Evolutionary conservation across 306 rosid species (phyloP), one percentile per base, ranked within the genome.

Genomic region (Castanea sativa): DNA sequence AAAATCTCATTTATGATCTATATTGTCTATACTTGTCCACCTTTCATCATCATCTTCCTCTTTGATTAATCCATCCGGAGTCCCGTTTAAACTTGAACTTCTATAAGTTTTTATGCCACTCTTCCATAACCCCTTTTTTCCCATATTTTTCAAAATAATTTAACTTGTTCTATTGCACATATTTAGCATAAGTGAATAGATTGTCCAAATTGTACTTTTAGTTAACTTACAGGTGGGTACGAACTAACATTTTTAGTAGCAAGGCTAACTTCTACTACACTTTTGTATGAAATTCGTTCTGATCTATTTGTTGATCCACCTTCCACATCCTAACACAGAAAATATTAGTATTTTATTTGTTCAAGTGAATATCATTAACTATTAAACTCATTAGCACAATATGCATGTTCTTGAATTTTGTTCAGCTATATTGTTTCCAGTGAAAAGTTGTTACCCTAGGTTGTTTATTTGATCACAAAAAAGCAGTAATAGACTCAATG

Each of bases 301-400:
- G 51, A 1, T 21, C 11, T 27, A 29, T 29, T 20, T 30, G 23
- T 29, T 68, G 71, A 74, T 20, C 75, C 76, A 74, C 83, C 83
- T 27, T 55, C 78, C 57, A 19, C 49, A 30, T 52, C 14, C 6
- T 19, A 67, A 2, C 9, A 23, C 32, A 2, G 4, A 23, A 59
- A 59, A 23, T 21, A 3, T 23, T 59, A 3, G 15, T 59, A 59
- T 23, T 59, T 59, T 59, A 59, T 10, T 59, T 59, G 23, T 59
- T 59, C 14, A 16, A 63, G 9, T 15, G 49, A 33, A 19, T 64
- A 35, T 18, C 52, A 1, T 35, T 23, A 33, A 19, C 27, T 67
- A 67, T 10, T 32, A 19, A 33, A 35, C 38, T 27, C 38, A 5
- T 14, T 6, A 29, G 35, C 30, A 10, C 7, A 15, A 14, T 13